A percentile compares a stretch with the other conserved stretches of the same genome.
These are phyloP conservation scores for Cladosporium sp. DNA, from an alignment of 2,329 filamentous ascomycete species.

Conservation along the genomic window DNA sequence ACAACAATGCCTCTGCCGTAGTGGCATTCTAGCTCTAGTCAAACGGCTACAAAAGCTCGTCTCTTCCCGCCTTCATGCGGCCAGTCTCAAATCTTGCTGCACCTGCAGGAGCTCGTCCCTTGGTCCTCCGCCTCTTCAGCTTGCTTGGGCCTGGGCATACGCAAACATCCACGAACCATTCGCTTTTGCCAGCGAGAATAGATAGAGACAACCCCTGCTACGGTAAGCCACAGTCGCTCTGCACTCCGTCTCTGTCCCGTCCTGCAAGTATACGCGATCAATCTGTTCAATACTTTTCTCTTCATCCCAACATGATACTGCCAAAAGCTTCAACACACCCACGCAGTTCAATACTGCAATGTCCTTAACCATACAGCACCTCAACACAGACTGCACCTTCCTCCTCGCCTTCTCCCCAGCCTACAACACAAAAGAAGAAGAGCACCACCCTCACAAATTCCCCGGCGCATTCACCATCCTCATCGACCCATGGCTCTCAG, in stretches of 20 bases:
- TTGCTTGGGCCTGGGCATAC: slow-evolving; percentile 6
- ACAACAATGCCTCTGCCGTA: neutral
- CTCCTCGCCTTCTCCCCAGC: slow-evolving; percentile 63
- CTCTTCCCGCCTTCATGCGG: neutral
- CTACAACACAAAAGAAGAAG: slow-evolving; percentile 26
- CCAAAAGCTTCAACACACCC: neutral
- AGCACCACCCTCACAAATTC: slow-evolving; percentile 42
- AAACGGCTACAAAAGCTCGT: neutral
- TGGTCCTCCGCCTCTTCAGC: neutral
- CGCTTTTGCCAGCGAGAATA: neutral
- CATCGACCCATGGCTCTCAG: slow-evolving; percentile 70
- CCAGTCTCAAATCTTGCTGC: neutral
- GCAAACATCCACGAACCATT: slow-evolving; percentile 4
- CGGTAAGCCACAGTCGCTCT: slow-evolving; percentile 3
- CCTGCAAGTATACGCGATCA: neutral
- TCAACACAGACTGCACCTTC: slow-evolving; percentile 67
- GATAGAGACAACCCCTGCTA: slow-evolving; percentile 5
- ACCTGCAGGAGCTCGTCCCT: neutral
- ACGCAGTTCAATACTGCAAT: slow-evolving; percentile 42
- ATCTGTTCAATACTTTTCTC: neutral
- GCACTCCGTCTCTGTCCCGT: neutral
- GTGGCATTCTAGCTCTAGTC: neutral
- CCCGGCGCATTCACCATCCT: slow-evolving; percentile 63
- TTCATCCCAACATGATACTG: slow-evolving; percentile 15
- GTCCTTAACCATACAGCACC: slow-evolving; percentile 63